phyloP scores from a whole-genome alignment of 176 grass and related monocot genomes.

The Musa acuminata region DNA sequence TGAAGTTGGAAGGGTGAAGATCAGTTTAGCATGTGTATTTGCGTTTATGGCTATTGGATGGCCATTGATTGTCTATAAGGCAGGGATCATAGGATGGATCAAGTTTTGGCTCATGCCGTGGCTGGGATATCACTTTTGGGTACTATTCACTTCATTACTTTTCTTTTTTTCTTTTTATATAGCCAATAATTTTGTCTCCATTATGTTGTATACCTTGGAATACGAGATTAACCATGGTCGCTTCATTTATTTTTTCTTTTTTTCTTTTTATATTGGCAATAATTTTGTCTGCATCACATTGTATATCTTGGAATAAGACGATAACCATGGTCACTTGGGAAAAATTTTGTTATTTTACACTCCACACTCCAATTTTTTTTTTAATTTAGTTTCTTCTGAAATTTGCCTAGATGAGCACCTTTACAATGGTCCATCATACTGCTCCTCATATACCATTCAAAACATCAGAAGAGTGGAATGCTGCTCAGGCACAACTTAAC shows the following conservation, averaged over 20 bases:
- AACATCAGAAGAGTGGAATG: slow-evolving; percentile 89
- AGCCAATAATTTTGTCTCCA: neutral
- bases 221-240: neutral
- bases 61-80: slow-evolving; percentile 84
- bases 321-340: neutral
- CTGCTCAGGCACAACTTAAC: slow-evolving; percentile 79
- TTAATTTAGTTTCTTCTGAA: slow-evolving; percentile 10
- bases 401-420: slow-evolving; percentile 85
- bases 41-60: slow-evolving; percentile 95
- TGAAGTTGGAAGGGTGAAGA: slow-evolving; percentile 85
- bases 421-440: slow-evolving; percentile 99
- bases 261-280: neutral
- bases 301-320: neutral
- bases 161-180: neutral
- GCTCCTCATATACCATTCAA: slow-evolving; percentile 99
- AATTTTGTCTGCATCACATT: neutral
- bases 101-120: slow-evolving; percentile 99
- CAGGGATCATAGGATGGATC: slow-evolving; percentile 78
- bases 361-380: neutral
- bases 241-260: slow-evolving; percentile 6
- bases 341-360: neutral
- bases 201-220: neutral
- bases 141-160: slow-evolving; percentile 26
- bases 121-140: slow-evolving; percentile 98
- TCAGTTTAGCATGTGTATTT: slow-evolving; percentile 86